Evolutionary conservation across 805 yeast species (phyloP).

Genomic region (Yarrowia keelungensis): DNA sequence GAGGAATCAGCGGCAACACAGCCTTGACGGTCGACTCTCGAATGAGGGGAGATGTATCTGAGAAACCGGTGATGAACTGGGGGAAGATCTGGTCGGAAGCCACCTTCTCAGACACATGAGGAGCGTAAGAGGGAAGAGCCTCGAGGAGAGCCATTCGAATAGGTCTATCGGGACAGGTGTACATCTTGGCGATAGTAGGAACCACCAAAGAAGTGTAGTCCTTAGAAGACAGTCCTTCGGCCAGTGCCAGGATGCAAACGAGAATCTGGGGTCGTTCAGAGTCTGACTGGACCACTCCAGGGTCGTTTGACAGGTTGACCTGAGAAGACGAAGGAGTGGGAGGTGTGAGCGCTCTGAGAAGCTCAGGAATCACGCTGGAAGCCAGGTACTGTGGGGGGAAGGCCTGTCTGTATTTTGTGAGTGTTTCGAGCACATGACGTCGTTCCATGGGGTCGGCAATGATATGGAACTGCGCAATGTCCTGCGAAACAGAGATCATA

Average conservation of each 20-base stretch:
- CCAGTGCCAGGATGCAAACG: slow-evolving; percentile 27
- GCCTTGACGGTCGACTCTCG: slow-evolving; percentile 81
- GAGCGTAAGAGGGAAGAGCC: slow-evolving; percentile 63
- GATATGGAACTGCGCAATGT: slow-evolving; percentile 28
- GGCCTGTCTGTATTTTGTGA: slow-evolving; percentile 41
- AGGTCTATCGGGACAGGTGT: slow-evolving; percentile 73
- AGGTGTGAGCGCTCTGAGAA: slow-evolving; percentile 53
- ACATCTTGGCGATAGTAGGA: slow-evolving; percentile 70
- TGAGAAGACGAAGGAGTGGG: slow-evolving; percentile 33
- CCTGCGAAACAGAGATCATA: slow-evolving; percentile 28
- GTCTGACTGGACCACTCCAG: slow-evolving; percentile 36
- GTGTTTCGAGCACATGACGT: slow-evolving; percentile 15
- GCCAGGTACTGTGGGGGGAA: slow-evolving; percentile 64
- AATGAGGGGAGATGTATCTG: slow-evolving; percentile 81
- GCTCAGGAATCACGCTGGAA: slow-evolving; percentile 72
- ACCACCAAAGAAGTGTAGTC: slow-evolving; percentile 56
- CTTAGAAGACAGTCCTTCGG: slow-evolving; percentile 46
- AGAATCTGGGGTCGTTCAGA: slow-evolving; percentile 44
- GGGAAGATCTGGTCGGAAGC: slow-evolving; percentile 74
- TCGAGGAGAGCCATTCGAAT: slow-evolving; percentile 74
- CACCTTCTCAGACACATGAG: slow-evolving; percentile 61
- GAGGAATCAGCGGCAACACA: slow-evolving; percentile 62
- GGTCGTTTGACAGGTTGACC: slow-evolving; percentile 28
- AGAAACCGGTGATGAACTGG: slow-evolving; percentile 77
- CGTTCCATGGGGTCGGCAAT: slow-evolving; percentile 22